phyloP scores from a whole-genome alignment of 1,284 basidiomycete species.

The Rugosomyces carneus region DNA sequence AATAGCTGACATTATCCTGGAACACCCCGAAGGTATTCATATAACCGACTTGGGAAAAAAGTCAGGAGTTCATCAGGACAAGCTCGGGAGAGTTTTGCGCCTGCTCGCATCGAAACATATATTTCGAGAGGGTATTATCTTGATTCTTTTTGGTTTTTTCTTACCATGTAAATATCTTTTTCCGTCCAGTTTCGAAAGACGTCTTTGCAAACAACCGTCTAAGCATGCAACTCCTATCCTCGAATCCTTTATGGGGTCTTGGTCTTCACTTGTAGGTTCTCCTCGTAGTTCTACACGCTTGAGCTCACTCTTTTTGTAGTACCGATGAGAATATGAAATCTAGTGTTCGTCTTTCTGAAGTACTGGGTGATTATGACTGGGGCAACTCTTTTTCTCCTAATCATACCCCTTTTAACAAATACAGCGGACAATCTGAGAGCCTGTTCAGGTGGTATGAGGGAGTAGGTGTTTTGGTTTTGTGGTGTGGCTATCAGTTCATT shows the following conservation, averaged over 20 bases:
- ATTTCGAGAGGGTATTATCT: constrained; percentile 36
- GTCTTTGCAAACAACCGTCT: constrained; percentile 32
- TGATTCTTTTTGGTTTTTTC: background rate
- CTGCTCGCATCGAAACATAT: constrained; percentile 32
- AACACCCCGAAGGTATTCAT: constrained; percentile 26
- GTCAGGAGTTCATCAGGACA: constrained; percentile 23
- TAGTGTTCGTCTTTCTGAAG: constrained; percentile 12
- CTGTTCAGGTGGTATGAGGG: constrained; percentile 18
- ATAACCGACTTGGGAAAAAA: constrained; percentile 21
- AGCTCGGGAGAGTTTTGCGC: constrained; percentile 30
- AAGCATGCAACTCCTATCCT: constrained; percentile 24
- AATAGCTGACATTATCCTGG: constrained; percentile 28
- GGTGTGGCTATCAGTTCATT: no score
- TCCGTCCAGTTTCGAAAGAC: constrained; percentile 11
- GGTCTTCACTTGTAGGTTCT: background rate
- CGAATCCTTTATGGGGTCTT: constrained; percentile 21
- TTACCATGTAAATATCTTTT: background rate
- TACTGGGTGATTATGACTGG: constrained; percentile 15
- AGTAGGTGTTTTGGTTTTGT: constrained; percentile 2
- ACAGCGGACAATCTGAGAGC: constrained; percentile 12
- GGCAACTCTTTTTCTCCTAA: constrained; percentile 13
- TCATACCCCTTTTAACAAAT: constrained; percentile 17
- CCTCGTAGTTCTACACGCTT: background rate
- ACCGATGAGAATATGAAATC: constrained; percentile 9
- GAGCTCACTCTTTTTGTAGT: background rate